A percentile compares a stretch with the other conserved stretches of the same genome.
phyloP scores from a whole-genome alignment of 257 asterid genomes.

The Solanum tarapatanum region DNA sequence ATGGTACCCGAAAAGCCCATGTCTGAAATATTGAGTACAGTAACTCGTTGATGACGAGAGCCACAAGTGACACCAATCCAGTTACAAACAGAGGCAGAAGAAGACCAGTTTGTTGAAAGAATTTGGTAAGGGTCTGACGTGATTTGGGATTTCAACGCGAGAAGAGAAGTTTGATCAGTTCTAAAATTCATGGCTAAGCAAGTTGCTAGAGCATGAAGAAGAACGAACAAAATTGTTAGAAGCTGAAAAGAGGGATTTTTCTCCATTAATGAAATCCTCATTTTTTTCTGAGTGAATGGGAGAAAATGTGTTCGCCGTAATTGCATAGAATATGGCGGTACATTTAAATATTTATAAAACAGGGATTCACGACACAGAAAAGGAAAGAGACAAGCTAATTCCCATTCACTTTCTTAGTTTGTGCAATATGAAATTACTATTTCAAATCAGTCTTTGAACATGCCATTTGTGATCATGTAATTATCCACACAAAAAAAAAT shows the following conservation, averaged over 20 bases:
- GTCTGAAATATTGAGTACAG: conserved; percentile 6
- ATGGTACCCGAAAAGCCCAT: conserved; percentile 15
- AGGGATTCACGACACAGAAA: neutral
- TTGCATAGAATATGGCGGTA: neutral
- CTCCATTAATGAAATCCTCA: neutral
- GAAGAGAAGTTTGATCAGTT: conserved; percentile 22
- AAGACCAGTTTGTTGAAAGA: conserved; percentile 16
- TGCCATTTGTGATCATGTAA: neutral
- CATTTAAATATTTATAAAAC: neutral
- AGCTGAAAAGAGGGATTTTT: neutral
- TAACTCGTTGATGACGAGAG: conserved; percentile 17
- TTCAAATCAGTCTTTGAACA: neutral
- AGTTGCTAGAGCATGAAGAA: neutral
- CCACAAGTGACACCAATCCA: conserved; percentile 27
- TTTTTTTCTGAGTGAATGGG: neutral
- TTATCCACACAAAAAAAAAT: too few species aligned
- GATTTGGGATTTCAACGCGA: conserved; percentile 10
- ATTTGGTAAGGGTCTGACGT: neutral
- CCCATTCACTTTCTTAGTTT: neutral
- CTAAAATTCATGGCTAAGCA: conserved; percentile 2
- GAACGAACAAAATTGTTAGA: neutral
- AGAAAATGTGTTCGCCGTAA: neutral
- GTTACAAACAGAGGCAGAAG: conserved; percentile 6
- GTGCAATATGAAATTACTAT: neutral
- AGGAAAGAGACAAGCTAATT: neutral